A percentile compares a stretch with the other conserved stretches of the same genome.
Conservation (phyloP, 2,329 filamentous ascomycete genomes). For the Paracamarosporium sp. region DNA sequence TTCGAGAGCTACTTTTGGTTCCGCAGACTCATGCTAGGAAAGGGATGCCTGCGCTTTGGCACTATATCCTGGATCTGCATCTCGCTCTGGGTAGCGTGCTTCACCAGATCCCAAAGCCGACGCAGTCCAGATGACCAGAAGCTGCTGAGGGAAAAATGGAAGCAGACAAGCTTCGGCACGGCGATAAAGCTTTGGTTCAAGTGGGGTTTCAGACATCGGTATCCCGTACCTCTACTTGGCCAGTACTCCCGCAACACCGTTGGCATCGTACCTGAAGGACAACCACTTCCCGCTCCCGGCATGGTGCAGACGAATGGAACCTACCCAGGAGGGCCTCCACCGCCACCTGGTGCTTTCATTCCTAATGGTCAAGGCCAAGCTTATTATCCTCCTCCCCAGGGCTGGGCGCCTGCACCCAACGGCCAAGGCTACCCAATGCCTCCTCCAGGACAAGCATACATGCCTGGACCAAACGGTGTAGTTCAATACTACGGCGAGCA, state of each 20-base stretch:
- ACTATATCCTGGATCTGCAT: constrained; percentile 40
- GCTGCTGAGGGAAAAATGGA: constrained; percentile 37
- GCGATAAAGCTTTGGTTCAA: constrained; percentile 42
- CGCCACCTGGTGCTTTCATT: constrained; percentile 15
- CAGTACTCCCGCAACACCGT: constrained; percentile 37
- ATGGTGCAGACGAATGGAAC: constrained; percentile 28
- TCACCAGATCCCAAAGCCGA: constrained; percentile 39
- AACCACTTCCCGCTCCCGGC: constrained; percentile 25
- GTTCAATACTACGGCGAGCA: constrained; percentile 43
- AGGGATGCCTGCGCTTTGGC: constrained; percentile 37
- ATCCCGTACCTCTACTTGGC: constrained; percentile 38
- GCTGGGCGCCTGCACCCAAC: constrained; percentile 18
- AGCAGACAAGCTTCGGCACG: constrained; percentile 29
- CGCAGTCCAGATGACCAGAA: constrained; percentile 39
- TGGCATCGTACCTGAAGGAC: constrained; percentile 34
- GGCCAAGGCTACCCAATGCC: constrained; percentile 11
- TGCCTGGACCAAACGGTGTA: constrained; percentile 7
- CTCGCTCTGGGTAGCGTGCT: constrained; percentile 37
- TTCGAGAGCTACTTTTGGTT: constrained; percentile 44
- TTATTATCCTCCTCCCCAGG: constrained; percentile 26
- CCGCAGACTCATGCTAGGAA: constrained; percentile 42
- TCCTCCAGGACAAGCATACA: constrained; percentile 9
- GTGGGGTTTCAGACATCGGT: constrained; percentile 38
- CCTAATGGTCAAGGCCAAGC: constrained; percentile 18
- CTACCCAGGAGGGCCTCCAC: constrained; percentile 5